phyloP scores from a whole-genome alignment of 1,284 basidiomycete species.

The Inonotus hispidus region DNA sequence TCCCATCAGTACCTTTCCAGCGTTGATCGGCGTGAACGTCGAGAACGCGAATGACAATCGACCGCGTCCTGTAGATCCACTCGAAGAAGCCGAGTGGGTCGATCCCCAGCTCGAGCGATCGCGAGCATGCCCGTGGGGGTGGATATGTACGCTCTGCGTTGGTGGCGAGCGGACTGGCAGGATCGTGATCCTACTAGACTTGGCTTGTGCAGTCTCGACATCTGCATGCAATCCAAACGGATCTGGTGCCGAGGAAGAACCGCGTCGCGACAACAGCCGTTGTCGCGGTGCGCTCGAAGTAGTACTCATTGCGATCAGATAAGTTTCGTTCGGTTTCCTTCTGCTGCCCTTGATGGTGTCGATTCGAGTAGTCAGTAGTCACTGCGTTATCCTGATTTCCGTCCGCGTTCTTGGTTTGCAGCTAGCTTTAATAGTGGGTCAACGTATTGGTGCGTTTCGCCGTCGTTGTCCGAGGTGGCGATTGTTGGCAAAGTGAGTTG shows the following conservation, averaged over 20 bases:
- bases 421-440: too few relatives aligned
- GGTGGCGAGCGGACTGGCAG: slow-evolving; percentile 24
- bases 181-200: slow-evolving; percentile 28
- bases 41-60: slow-evolving; percentile 27
- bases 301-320: slow-evolving; percentile 4
- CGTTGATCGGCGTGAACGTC: slow-evolving; percentile 24
- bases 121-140: slow-evolving; percentile 8
- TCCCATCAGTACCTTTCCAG: background rate
- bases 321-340: background rate
- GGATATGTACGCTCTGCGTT: slow-evolving; percentile 14
- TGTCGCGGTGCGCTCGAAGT: slow-evolving; percentile 18
- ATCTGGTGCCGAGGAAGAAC: slow-evolving; percentile 28
- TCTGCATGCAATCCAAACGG: slow-evolving; percentile 26
- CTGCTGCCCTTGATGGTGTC: background rate
- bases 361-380: too few relatives aligned
- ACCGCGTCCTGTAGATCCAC: slow-evolving; percentile 13
- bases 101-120: slow-evolving; percentile 22
- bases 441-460: too few relatives aligned
- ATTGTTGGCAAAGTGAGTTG: too few relatives aligned
- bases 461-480: too few relatives aligned
- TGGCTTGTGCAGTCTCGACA: slow-evolving; percentile 20
- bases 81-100: slow-evolving; percentile 15
- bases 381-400: too few relatives aligned
- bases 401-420: too few relatives aligned
- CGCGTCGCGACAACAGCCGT: slow-evolving; percentile 25